Percentiles rank a stretch among this genome's conserved stretches.
phyloP scores from a whole-genome alignment of 1,139 yeast genomes.

The Williopsis jadinii region DNA sequence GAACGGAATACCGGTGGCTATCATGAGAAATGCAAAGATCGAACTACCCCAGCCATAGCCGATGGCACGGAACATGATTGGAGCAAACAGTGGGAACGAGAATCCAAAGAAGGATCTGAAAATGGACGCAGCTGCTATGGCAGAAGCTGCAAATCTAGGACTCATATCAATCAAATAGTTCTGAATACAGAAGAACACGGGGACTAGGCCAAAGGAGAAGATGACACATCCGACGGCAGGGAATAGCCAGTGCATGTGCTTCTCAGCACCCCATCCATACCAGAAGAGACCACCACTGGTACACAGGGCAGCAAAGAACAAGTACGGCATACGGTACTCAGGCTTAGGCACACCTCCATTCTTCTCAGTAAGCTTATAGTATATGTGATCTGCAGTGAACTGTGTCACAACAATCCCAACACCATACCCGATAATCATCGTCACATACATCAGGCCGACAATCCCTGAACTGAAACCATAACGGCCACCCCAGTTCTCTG shows the following conservation, averaged over 20 bases:
- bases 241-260: conserved; percentile 45
- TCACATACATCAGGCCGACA: conserved; percentile 49
- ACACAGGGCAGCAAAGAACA: conserved; percentile 38
- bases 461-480: conserved; percentile 45
- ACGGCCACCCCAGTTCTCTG: conserved; percentile 38
- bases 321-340: conserved; percentile 44
- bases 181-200: conserved; percentile 54
- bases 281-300: conserved; percentile 48
- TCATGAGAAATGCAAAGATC: conserved; percentile 47
- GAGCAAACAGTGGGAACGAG: conserved; percentile 44
- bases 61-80: conserved; percentile 34
- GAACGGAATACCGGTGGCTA: conserved; percentile 55
- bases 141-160: conserved; percentile 54
- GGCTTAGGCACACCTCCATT: conserved; percentile 50
- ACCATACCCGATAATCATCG: conserved; percentile 46
- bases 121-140: conserved; percentile 56
- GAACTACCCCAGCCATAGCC: conserved; percentile 68
- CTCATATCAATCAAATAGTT: conserved; percentile 60
- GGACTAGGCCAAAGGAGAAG: conserved; percentile 47
- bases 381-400: conserved; percentile 31
- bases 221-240: conserved; percentile 49
- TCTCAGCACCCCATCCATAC: conserved; percentile 61
- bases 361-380: conserved; percentile 28
- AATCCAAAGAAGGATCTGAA: conserved; percentile 54
- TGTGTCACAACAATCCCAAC: conserved; percentile 38